Percentiles rank a stretch among this genome's conserved stretches.
phyloP scores from a whole-genome alignment of 345 rosid species.

The Mercurialis annua region DNA sequence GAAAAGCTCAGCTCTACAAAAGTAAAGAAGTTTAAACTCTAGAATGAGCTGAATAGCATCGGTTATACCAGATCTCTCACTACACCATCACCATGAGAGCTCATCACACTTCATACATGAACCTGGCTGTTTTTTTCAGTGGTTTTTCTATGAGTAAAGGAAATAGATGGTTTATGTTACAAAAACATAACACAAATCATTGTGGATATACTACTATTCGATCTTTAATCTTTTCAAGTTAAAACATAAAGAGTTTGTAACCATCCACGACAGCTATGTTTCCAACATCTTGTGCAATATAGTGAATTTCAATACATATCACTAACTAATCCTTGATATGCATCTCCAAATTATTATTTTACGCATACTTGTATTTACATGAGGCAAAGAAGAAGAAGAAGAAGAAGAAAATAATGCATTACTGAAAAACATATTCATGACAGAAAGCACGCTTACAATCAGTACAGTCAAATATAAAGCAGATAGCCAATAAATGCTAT shows the following conservation, averaged over 20 bases:
- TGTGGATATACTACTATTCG: no score
- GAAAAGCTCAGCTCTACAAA: background rate
- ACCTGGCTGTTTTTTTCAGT: background rate
- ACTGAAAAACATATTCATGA: background rate
- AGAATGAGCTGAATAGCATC: background rate
- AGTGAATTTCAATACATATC: background rate
- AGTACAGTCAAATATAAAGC: background rate
- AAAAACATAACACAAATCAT: background rate
- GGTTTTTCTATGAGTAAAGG: background rate
- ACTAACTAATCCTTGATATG: background rate
- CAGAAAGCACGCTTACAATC: background rate
- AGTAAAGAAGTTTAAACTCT: background rate
- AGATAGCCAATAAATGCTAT: background rate
- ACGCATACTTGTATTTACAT: no score
- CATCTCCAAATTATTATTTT: no score
- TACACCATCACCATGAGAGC: background rate
- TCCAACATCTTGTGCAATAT: slow-evolving; percentile 1
- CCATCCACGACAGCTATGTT: background rate
- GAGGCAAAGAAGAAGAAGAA: no score
- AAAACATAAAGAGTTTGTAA: no score
- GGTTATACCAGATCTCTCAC: background rate
- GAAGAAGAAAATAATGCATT: no score
- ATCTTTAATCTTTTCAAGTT: no score
- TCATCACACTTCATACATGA: background rate
- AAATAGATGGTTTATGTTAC: background rate